phyloP scores from a whole-genome alignment of 2,329 filamentous ascomycete genomes.

The Penicillium hordei region DNA sequence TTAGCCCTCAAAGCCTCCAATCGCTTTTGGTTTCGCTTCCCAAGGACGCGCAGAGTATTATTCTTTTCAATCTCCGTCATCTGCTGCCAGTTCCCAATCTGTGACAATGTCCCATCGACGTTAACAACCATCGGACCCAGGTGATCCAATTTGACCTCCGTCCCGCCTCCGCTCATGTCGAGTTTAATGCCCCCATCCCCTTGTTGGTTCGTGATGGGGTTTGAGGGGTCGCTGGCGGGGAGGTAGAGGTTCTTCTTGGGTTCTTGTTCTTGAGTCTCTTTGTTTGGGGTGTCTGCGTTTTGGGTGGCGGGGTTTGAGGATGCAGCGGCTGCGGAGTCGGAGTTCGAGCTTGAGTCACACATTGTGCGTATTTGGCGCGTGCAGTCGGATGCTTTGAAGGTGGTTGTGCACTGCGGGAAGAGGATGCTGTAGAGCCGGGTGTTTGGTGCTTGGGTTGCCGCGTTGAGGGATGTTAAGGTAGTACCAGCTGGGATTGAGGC shows the following conservation, averaged over 20 bases:
- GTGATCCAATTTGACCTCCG: constrained; percentile 61
- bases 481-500: constrained; percentile 15
- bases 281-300: not conserved
- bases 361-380: constrained; percentile 24
- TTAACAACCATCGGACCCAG: constrained; percentile 75
- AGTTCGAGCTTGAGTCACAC: constrained; percentile 12
- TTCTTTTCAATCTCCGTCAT: constrained; percentile 68
- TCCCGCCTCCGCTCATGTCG: constrained; percentile 53
- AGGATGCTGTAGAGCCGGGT: constrained; percentile 26
- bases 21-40: constrained; percentile 66
- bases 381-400: constrained; percentile 8
- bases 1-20: constrained; percentile 55
- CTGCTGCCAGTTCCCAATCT: constrained; percentile 70
- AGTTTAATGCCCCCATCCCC: constrained; percentile 68
- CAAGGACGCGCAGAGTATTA: constrained; percentile 66
- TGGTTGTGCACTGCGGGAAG: constrained; percentile 30
- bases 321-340: not conserved
- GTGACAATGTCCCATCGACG: constrained; percentile 66
- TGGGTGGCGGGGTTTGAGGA: not conserved
- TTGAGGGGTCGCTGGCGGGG: constrained; percentile 62
- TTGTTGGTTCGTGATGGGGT: constrained; percentile 60
- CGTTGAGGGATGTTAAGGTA: constrained; percentile 7
- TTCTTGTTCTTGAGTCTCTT: constrained; percentile 11
- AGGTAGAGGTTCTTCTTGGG: constrained; percentile 51
- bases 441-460: constrained; percentile 7